Conservation (phyloP, 1,284 basidiomycete species). For the Tausonia pullulans region DNA sequence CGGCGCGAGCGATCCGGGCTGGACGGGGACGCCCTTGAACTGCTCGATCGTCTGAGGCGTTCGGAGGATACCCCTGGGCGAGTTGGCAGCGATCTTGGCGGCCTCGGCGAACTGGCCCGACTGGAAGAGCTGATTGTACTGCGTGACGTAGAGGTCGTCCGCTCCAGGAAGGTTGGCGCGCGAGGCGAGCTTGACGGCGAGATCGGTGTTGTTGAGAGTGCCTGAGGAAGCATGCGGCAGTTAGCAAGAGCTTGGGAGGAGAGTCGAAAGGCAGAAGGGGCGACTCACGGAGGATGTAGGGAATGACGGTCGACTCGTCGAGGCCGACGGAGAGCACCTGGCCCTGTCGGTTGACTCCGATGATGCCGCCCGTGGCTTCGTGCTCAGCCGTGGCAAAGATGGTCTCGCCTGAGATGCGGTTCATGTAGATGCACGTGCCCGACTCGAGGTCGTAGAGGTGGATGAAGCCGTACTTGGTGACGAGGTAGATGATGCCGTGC, state of each 20-base stretch:
- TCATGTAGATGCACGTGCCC: constrained; percentile 99
- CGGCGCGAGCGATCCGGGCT: constrained; percentile 83
- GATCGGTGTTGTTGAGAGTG: constrained; percentile 77
- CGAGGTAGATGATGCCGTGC: constrained; percentile 93
- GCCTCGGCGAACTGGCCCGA: constrained; percentile 86
- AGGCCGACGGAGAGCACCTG: constrained; percentile 96
- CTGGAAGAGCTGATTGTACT: constrained; percentile 89
- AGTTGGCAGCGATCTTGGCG: constrained; percentile 97
- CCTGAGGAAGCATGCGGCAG: background rate
- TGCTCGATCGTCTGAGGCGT: constrained; percentile 94
- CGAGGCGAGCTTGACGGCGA: constrained; percentile 96
- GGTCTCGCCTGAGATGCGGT: constrained; percentile 98
- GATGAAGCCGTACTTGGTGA: constrained; percentile 99
- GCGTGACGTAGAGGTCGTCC: constrained; percentile 91
- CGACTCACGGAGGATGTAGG: constrained; percentile 63
- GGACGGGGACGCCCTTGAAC: constrained; percentile 89
- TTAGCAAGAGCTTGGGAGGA: background rate
- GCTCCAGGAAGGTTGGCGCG: constrained; percentile 96
- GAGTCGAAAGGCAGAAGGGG: background rate
- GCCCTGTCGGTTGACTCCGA: constrained; percentile 99
- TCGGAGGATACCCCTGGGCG: constrained; percentile 88
- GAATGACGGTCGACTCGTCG: constrained; percentile 91
- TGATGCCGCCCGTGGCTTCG: constrained; percentile 87
- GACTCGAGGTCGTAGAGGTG: constrained; percentile 98
- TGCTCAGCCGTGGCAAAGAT: constrained; percentile 98